Evolutionary conservation across 495 filamentous ascomycete genomes (phyloP).

Genomic region (Tuber calosporum): DNA sequence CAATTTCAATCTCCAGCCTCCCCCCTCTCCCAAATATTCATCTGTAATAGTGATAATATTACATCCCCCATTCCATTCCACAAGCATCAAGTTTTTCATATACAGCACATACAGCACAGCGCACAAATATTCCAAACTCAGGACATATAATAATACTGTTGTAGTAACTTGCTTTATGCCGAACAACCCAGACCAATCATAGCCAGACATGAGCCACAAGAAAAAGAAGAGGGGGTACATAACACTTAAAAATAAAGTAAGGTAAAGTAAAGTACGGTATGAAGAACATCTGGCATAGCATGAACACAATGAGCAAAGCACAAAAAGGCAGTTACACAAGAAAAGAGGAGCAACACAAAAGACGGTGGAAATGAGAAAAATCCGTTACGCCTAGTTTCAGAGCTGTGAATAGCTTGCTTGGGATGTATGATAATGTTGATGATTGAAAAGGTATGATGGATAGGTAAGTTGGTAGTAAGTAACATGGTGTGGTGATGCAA

Average conservation of each 20-base stretch:
- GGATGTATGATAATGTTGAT: not conserved
- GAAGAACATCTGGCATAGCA: not conserved
- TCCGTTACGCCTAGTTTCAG: not conserved
- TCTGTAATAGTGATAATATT: not conserved
- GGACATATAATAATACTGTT: not conserved
- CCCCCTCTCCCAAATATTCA: not conserved
- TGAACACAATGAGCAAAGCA: not conserved
- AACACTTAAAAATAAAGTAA: not conserved
- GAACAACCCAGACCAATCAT: not conserved
- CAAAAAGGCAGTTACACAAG: not conserved
- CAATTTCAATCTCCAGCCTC: not conserved
- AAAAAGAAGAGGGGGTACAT: not conserved
- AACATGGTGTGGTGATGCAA: not conserved
- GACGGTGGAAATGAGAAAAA: not conserved
- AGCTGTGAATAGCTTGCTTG: not conserved
- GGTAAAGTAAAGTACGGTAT: not conserved
- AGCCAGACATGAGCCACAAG: not conserved
- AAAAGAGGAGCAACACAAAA: not conserved
- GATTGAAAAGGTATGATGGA: not conserved
- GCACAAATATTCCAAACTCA: not conserved
- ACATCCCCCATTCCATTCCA: not conserved
- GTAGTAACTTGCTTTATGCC: conserved; percentile 4
- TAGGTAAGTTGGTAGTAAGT: not conserved
- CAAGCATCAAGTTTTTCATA: not conserved
- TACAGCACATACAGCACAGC: not conserved